Evolutionary conservation across 768 basidiomycete species (phyloP), one percentile per base, ranked within the genome.

Genomic region (Dendrothele bispora): DNA sequence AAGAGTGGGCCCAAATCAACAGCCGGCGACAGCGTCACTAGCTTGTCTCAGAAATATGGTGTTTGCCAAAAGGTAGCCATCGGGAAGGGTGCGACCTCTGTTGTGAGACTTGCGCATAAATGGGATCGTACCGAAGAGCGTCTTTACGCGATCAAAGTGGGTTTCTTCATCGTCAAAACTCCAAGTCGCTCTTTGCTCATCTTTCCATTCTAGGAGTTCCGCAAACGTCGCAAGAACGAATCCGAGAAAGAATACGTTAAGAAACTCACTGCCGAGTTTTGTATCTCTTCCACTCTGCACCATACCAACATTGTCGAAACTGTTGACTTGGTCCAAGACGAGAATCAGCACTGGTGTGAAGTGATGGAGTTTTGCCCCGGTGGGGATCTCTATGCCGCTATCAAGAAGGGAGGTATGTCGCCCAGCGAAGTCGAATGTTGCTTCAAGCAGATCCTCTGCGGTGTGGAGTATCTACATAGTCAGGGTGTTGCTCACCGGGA

Each of bases 301-400:
- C 94, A 95, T 62, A 73, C 83, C 60, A 98, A 98, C 65, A 82
- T 98, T 59, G 95, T 98, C 62, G 95, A 98, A 73, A 99, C 95
- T 5, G 95, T 99, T 49, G 95, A 99, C 66, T 84, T 99, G 50
- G 89, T 99, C n/a, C 97, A 99, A 60, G 97, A 99, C 67, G 95
- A 99, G 69, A 81, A 73, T 53, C 86, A 91, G 53, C 86, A 93
- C 61, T 99, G 95, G 95, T 99, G 95, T 62, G 97, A 98, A 66
- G 95, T 99, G 38, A 98, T 99, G 95, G 97, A 98, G 67, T 99
- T 93, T 64, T 99, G 95, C 62, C 94, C 94, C 3, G 97, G 97
- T 36, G 95, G 95, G 2, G 95, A 99, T 70, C 77, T 99, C 28
- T 99, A 99, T 64, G 95, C 95, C 22, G 95, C 94, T 29, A 99